Base-by-base conservation (phyloP, 179 eudicot genomes). In the Silene coronaria region DNA sequence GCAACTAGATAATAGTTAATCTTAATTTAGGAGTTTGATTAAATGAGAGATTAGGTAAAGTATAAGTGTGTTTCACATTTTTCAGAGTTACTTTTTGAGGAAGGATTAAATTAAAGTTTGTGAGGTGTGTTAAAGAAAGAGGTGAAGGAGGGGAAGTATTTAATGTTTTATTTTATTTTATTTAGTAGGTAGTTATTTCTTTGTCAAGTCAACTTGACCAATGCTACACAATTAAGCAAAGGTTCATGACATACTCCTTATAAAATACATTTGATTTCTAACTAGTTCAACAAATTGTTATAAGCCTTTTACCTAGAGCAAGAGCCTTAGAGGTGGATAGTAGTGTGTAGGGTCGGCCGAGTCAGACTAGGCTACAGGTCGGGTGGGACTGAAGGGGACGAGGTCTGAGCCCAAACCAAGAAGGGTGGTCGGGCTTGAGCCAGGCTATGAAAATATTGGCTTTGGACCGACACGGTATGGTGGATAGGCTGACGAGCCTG, bases 31-130 rank as follows among this genome's bases (percentile, higher is more conserved):
- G 22, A 55, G 59, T 5, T 7, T 55, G 59, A 55, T 55, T 17
- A 17, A 55, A 60, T 67, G 62, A 67, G 68, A 75, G 86, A 77
- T 80, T 83, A 80, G 86, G 86, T 83, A 70, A 55, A 80, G 79
- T 68, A 76, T 22, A 5, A 23, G 72, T 71, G 64, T 32, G 48
- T 17, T 73, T 23, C 61, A 66, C 71, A 61, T 67, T 72, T 17
- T 71, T 71, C 53, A 26, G 14, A 34, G 22, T 10, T 34, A 67
- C 58, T 65, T 80, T 75, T 26, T 34, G 66, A 21, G 32, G 51
- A 45, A 55, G 59, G 63, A 76, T 48, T 19, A 34, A 63, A 24
- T 38, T 30, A 55, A 71, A 23, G 24, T 69, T 19, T 45, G 46
- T 67, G 51, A 13, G 76, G 75, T 61, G 75, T 61, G 67, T 27